Evolutionary conservation across 371 early-diverging fungal species (phyloP), one percentile per base, ranked within the genome.

Genomic region (Quaeritorhiza haematococci): DNA sequence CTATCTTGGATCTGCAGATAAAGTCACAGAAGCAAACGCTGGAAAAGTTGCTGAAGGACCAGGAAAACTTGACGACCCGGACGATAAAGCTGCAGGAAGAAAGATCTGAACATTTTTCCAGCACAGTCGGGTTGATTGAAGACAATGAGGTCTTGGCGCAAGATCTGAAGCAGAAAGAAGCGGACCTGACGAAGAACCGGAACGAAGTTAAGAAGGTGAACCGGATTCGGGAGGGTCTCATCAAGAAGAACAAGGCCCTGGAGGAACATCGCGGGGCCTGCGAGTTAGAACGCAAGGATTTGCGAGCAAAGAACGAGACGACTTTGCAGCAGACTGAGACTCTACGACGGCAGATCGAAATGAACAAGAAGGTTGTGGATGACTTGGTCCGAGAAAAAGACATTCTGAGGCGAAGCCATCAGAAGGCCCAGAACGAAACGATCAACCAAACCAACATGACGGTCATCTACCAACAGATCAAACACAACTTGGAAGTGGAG

Each of bases 401-500:
- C 48, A 71, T 80, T 45, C 56, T 80, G 10, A 33, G 70, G 24
- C 28, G 38, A 1, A 74, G 66, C 58, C 53, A 58, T 28, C 52
- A 55, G 42, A 74, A 73, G 61, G 65, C 74, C 21, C 59, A 59
- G 23, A 49, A 2, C 17, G 73, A 75, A 54, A 61, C 74, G 3
- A 30, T 53, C 34, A 66, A 64, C 13, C 59, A 64, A 41, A 55
- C 53, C 0, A 56, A 68, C 26, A 49, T 71, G 44, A 38, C 71
- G 13, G 8, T 71, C n/a, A 57, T 73, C 7, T 62, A 68, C 24
- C 56, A 58, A 41, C 78, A 77, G 53, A 59, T 65, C 32, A 69
- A 72, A 19, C 72, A 72, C 56, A 74, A 74, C 49, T 60, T 80
- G 7, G 74, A 78, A 56, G 57, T 78, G 8, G 77, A 80, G 43